Base-by-base conservation (phyloP, 2,329 filamentous ascomycete species). In the Cytospora piceicola region DNA sequence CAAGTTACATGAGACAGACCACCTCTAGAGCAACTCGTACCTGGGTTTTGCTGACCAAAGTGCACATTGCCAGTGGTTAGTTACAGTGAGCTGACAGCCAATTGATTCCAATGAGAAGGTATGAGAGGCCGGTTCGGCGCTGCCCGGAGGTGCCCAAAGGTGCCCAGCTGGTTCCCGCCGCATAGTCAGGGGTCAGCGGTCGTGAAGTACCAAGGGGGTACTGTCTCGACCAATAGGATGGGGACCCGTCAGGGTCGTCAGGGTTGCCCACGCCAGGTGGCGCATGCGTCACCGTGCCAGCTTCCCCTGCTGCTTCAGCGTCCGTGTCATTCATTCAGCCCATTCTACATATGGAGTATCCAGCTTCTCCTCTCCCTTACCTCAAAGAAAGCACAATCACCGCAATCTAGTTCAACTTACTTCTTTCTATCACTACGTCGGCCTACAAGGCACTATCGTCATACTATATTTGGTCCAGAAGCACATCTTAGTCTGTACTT, bases 11-110 rank as follows among this genome's bases (percentile, higher is more conserved):
- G 29, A 56, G 39, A 14, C 34, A 36, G 39, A 17, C 22, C 27
- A 9, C n/a, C n/a, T n/a, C n/a, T 53, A 36, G 20, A 32, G 15
- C 12, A n/a, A 52, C 22, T 29, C 49, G 29, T 15, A 39, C 15
- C 49, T 36, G 32, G 11, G n/a, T 51, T 29, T 61, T 22, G 61
- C 61, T 63, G 61, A 63, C 61, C 53, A 63, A 63, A 57, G 27
- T 20, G 17, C 12, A 24, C 61, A n/a, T 57, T 17, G 20, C 20
- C 61, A 63, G n/a, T 63, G 61, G 61, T 36, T 51, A 22, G 61
- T 36, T 51, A 22, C 32, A n/a, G 42, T 24, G 17, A 36, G 8
- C 46, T 49, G n/a, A 24, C 46, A 49, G 15, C 9, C 46, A 6
- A 24, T 20, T 42, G 39, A 42, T 1, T 8, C 39, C n/a, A 22